Base-by-base conservation (phyloP, 2,329 filamentous ascomycete species). In the Peltaster fructicola region DNA sequence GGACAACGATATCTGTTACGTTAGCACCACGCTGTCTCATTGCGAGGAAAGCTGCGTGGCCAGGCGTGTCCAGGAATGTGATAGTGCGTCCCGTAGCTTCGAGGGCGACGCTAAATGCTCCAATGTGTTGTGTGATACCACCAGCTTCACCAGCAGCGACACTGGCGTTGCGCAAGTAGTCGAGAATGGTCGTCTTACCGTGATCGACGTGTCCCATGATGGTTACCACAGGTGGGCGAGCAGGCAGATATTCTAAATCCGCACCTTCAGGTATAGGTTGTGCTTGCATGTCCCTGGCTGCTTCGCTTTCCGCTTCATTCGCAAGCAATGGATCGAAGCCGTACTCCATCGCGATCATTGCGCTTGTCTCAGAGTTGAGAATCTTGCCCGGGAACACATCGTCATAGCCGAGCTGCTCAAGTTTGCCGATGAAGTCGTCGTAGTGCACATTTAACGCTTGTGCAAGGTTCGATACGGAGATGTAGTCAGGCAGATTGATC, bases 131-230 rank as follows among this genome's bases (percentile, higher is more conserved):
- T 0, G 88, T 98, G 45, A 98, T 98, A 17, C 88, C 88, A 34
- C 88, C 88, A 45, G 93, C 84, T 48, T 98, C 88, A 26, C 76
- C 71, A 5, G 81, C 81, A 20, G 75, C 90, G 20, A 98, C 71
- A 5, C 82, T 93, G 2, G 84, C 88, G 40, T 92, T 90, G 17
- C 88, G 77, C 21, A 98, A 60, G 54, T 74, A 95, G 47, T 98
- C 88, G 7, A 98, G 61, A 20, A 98, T 72, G 0, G 90, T 98
- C 1, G 88, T 98, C 57, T 98, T 98, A 26, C 88, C 88, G 49
- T 98, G 88, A 47, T 98, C 90, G 40, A 98, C 88, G 37, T 98
- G 88, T 3, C 88, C 88, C 90, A 98, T 98, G 44, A 98, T 98
- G 1, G 90, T 95, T 18, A 98, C 84, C 17, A 98, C 81, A 0